These are phyloP conservation scores for Ichthyophthirius multifiliis DNA, from an alignment of 169 alveolate species.

Conservation along the genomic window DNA sequence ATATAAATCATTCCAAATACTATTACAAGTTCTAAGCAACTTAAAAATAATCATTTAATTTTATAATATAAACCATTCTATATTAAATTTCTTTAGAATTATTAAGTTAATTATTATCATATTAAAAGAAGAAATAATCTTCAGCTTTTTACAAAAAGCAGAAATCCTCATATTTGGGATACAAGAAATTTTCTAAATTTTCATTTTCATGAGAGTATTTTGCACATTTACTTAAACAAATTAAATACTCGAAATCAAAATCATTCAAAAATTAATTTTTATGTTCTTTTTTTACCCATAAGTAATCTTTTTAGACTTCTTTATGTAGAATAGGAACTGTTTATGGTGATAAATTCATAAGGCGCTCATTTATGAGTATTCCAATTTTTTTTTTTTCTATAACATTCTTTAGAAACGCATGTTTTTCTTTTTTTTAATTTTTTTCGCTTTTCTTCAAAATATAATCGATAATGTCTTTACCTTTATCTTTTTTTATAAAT, in stretches of 20 bases:
- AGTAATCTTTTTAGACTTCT: background rate
- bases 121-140: background rate
- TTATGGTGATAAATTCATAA: background rate
- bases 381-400: background rate
- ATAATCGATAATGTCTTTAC: background rate
- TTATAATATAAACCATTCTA: background rate
- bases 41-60: background rate
- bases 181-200: background rate
- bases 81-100: background rate
- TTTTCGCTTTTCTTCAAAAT: background rate
- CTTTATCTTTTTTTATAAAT: background rate
- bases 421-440: background rate
- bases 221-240: background rate
- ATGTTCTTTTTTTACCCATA: background rate
- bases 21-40: too few species aligned
- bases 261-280: background rate
- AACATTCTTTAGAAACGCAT: background rate
- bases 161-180: conserved; percentile 13
- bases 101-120: background rate
- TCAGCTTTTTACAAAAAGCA: background rate
- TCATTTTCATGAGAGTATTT: background rate
- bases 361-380: background rate
- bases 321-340: background rate
- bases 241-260: background rate
- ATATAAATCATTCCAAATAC: too few species aligned